phyloP scores from a whole-genome alignment of 1,284 basidiomycete genomes.

The Sparassis latifolia region DNA sequence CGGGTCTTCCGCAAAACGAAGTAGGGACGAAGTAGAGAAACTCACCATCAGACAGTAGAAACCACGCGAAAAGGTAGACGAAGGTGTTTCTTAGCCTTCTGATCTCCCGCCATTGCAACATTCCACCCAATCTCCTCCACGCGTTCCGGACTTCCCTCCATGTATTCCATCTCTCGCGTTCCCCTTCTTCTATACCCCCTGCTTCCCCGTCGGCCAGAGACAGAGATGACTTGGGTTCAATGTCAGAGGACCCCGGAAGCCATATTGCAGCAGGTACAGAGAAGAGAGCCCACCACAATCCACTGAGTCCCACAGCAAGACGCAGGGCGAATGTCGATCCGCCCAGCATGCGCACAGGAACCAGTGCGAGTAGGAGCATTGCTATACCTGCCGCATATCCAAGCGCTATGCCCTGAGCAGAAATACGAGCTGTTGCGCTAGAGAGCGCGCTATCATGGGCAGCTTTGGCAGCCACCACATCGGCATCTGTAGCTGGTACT shows the following conservation, averaged over 20 bases:
- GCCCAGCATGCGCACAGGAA: constrained; percentile 60
- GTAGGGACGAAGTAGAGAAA: neutral
- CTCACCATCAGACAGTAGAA: constrained; percentile 83
- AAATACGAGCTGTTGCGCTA: constrained; percentile 70
- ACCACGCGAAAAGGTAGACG: constrained; percentile 84
- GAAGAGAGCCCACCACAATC: constrained; percentile 81
- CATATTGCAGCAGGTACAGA: constrained; percentile 70
- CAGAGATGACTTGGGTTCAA: constrained; percentile 10
- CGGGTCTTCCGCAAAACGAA: too few species aligned
- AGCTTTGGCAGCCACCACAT: constrained; percentile 13
- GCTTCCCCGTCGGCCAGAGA: constrained; percentile 8
- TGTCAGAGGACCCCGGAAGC: constrained; percentile 41
- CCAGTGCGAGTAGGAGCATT: constrained; percentile 61
- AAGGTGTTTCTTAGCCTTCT: constrained; percentile 77
- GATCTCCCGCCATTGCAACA: constrained; percentile 68
- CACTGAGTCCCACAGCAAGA: constrained; percentile 75
- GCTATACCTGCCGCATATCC: constrained; percentile 78
- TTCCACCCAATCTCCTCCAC: constrained; percentile 61
- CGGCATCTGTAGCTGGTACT: constrained; percentile 13
- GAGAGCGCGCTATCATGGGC: constrained; percentile 43
- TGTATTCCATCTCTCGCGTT: constrained; percentile 36
- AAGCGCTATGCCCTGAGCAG: constrained; percentile 75
- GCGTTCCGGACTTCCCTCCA: constrained; percentile 49
- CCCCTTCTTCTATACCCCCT: constrained; percentile 7
- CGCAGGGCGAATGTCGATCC: constrained; percentile 73